Evolutionary conservation across 139 green algal genomes (phyloP), one percentile per base, ranked within the genome.

Genomic region (Pseudopediastrum boryanum): DNA sequence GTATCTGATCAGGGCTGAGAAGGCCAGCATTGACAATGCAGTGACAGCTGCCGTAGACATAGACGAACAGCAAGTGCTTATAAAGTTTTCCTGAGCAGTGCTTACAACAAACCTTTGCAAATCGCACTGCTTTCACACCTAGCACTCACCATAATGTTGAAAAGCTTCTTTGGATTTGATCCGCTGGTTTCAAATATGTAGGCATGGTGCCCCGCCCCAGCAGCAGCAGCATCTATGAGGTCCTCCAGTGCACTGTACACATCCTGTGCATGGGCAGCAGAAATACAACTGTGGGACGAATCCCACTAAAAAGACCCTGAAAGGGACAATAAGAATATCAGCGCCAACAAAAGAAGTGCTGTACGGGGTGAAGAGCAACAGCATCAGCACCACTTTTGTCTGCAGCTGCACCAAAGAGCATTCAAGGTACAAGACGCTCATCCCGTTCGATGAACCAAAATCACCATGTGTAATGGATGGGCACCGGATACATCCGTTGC

Each of bases 171-270:
- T 10, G 35, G 29, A 21, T 41, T 46, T n/a, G 38, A n/a, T 8
- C 13, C 36, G 1, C 33, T 69, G 9, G 25, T 19, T 39, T 78
- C 71, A 16, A 69, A 56, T 10, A 78, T 43, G 2, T 69, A 41
- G 4, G 35, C 21, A 10, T 38, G 12, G 31, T 78, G 71, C 7
- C 36, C 51, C 23, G 35, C 36, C 3, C 38, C n/a, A 19, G 42
- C 6, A 12, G n/a, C 63, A 16, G 68, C 4, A 4, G 8, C 35
- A 19, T 78, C 71, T 13, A 78, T 54, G 39, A 58, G n/a, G 2
- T 67, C 35, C 38, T 78, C 71, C 7, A 78, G 16, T 4, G 54
- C 38, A 33, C 51, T 50, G 33, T 69, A 78, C 36, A 78, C 29
- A 56, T 56, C 13, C 46, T n/a, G 12, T 12, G 46, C 46, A 56